A percentile compares a stretch with the other conserved stretches of the same genome.
Evolutionary conservation across 176 grass and related monocot genomes (phyloP).

Genomic region (Bothriochloa decipiens): DNA sequence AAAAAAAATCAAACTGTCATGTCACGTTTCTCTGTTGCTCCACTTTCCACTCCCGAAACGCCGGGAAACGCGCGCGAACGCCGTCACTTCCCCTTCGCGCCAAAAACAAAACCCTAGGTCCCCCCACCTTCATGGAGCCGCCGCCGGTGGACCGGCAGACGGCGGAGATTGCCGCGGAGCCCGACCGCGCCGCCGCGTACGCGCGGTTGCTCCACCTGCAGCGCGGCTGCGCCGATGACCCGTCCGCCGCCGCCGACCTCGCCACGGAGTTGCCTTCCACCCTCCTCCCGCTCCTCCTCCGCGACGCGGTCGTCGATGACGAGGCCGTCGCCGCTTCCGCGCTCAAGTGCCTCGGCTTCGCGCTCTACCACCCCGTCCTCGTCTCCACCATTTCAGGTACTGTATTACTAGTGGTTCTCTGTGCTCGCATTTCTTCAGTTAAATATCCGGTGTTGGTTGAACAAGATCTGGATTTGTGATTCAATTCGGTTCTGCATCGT

Average conservation of each 20-base stretch:
- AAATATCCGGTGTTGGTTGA: not conserved
- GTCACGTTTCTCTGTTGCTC: not conserved
- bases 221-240: constrained; percentile 58
- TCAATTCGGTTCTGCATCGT: not conserved
- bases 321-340: constrained; percentile 51
- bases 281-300: constrained; percentile 61
- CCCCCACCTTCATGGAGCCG: constrained; percentile 26
- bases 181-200: constrained; percentile 60
- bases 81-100: constrained; percentile 33
- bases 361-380: constrained; percentile 77
- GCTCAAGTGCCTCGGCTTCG: constrained; percentile 84
- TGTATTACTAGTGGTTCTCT: not conserved
- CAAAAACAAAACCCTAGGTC: constrained; percentile 50
- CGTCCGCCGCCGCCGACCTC: constrained; percentile 57
- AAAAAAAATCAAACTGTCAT: too few relatives aligned
- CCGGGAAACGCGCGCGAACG: constrained; percentile 33
- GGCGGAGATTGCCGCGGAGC: constrained; percentile 49
- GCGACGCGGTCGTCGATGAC: constrained; percentile 43
- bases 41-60: not conserved
- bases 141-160: constrained; percentile 46
- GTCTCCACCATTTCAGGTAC: constrained; percentile 65
- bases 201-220: constrained; percentile 60
- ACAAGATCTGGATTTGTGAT: not conserved
- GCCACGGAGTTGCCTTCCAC: constrained; percentile 44
- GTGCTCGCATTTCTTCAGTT: constrained; percentile 18